Evolutionary conservation across 306 rosid genomes (phyloP).

Genomic region (Quercus gilva): DNA sequence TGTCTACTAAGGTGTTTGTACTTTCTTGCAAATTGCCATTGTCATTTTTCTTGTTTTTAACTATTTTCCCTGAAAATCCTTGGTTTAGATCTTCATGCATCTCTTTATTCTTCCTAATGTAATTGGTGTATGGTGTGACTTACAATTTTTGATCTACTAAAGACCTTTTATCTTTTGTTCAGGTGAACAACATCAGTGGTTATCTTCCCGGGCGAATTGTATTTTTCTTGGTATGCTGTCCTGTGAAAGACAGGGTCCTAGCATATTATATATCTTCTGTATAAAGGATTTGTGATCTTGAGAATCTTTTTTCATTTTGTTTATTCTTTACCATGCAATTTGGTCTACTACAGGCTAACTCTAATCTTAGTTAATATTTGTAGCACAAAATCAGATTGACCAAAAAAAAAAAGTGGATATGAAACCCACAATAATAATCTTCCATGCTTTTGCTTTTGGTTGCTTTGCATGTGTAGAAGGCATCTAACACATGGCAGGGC

Average conservation of each 20-base stretch:
- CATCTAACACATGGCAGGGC: neutral
- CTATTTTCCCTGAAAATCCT: neutral
- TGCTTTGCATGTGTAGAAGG: neutral
- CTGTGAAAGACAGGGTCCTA: conserved; percentile 15
- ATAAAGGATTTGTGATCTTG: neutral
- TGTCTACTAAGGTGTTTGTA: neutral
- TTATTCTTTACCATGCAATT: neutral
- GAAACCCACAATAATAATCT: neutral
- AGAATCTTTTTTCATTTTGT: neutral
- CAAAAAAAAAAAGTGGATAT: neutral
- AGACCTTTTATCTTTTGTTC: conserved; percentile 36
- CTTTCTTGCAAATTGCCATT: neutral
- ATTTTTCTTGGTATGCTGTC: conserved; percentile 82
- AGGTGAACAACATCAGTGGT: conserved; percentile 99
- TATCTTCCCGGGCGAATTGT: conserved; percentile 99
- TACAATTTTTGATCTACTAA: conserved; percentile 13
- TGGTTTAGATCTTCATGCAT: conserved; percentile 15
- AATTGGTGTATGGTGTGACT: conserved; percentile 15
- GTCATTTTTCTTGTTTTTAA: neutral
- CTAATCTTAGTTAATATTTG: neutral
- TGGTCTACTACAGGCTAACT: neutral
- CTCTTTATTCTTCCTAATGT: neutral
- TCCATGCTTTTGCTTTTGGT: neutral
- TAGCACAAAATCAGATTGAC: neutral
- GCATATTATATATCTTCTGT: neutral